Evolutionary conservation across 1,284 basidiomycete genomes (phyloP).

Genomic region (Apiotrichum mycotoxinovorans): DNA sequence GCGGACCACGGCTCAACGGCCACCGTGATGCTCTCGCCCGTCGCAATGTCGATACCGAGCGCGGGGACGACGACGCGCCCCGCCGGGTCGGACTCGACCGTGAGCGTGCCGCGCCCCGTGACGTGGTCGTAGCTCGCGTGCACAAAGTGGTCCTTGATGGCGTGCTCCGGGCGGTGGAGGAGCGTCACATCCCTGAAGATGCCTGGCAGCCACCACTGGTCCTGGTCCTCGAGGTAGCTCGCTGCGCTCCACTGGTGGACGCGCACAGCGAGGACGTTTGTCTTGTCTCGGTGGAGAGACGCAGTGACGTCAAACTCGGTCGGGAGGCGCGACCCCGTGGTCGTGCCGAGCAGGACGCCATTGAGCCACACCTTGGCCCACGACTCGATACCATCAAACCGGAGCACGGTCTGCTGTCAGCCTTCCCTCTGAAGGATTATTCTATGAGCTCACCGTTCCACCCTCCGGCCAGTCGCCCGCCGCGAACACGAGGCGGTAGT

Average conservation of each 20-base stretch:
- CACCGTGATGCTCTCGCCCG: slow-evolving; percentile 11
- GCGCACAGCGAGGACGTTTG: slow-evolving; percentile 11
- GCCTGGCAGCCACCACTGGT: slow-evolving; percentile 32
- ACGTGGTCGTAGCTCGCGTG: slow-evolving; percentile 23
- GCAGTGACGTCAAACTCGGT: slow-evolving; percentile 24
- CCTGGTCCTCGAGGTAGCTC: slow-evolving; percentile 28
- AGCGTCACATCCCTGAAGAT: slow-evolving; percentile 29
- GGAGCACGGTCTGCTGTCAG: neutral
- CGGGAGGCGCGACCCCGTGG: slow-evolving; percentile 19
- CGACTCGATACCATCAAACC: slow-evolving; percentile 28
- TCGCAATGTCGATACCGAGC: slow-evolving; percentile 18
- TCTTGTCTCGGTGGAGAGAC: neutral
- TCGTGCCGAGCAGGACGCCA: slow-evolving; percentile 19
- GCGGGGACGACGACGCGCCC: slow-evolving; percentile 23
- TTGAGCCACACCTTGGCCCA: slow-evolving; percentile 31
- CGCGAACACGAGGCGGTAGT: slow-evolving; percentile 13
- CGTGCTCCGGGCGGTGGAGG: slow-evolving; percentile 19
- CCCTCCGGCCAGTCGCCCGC: neutral
- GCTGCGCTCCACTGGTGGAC: slow-evolving; percentile 22
- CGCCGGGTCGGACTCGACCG: slow-evolving; percentile 19
- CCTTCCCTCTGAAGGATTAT: neutral
- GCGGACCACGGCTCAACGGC: slow-evolving; percentile 24
- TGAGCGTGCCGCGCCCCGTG: slow-evolving; percentile 18
- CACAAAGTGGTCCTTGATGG: slow-evolving; percentile 24
- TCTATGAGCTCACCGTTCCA: slow-evolving; percentile 7